A percentile compares a stretch with the other conserved stretches of the same genome.
Evolutionary conservation across 1,284 basidiomycete species (phyloP).

Genomic region (Schizopora paradoxa): DNA sequence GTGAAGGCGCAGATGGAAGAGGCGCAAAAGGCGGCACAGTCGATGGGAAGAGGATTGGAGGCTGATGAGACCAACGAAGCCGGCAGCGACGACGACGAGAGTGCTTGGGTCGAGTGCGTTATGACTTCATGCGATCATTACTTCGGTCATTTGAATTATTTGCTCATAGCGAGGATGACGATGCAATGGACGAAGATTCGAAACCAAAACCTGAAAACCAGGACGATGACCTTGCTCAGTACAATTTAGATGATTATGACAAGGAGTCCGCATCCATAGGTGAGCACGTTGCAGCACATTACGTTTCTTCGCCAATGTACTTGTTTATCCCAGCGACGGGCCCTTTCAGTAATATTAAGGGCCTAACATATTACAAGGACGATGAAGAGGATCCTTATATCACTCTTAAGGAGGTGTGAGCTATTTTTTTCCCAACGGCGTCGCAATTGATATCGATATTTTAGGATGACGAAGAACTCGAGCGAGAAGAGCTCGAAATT

Average conservation of each 20-base stretch:
- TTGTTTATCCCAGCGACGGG: slow-evolving; percentile 64
- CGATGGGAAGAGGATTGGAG: slow-evolving; percentile 59
- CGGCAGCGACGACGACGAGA: slow-evolving; percentile 42
- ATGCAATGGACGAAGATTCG: slow-evolving; percentile 46
- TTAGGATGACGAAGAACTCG: slow-evolving; percentile 73
- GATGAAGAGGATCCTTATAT: slow-evolving; percentile 97
- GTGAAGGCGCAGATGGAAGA: slow-evolving; percentile 81
- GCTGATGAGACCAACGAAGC: slow-evolving; percentile 58
- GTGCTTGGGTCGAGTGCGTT: slow-evolving; percentile 82
- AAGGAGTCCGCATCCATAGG: slow-evolving; percentile 69
- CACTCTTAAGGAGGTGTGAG: slow-evolving; percentile 83
- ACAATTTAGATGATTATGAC: slow-evolving; percentile 93
- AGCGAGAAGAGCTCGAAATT: slow-evolving; percentile 89
- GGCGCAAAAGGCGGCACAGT: slow-evolving; percentile 71
- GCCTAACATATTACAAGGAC: slow-evolving; percentile 85
- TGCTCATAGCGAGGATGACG: slow-evolving; percentile 40
- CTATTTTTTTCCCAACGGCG: background rate
- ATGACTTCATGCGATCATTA: slow-evolving; percentile 15
- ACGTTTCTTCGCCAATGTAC: too few species aligned
- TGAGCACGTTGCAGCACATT: slow-evolving; percentile 25
- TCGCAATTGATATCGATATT: slow-evolving; percentile 15
- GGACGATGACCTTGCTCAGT: slow-evolving; percentile 81
- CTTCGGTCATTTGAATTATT: slow-evolving; percentile 21
- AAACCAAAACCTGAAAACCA: slow-evolving; percentile 29
- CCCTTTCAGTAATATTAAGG: slow-evolving; percentile 95